Evolutionary conservation across 1,284 basidiomycete genomes (phyloP).

Genomic region (Fomitiporia mediterranea): DNA sequence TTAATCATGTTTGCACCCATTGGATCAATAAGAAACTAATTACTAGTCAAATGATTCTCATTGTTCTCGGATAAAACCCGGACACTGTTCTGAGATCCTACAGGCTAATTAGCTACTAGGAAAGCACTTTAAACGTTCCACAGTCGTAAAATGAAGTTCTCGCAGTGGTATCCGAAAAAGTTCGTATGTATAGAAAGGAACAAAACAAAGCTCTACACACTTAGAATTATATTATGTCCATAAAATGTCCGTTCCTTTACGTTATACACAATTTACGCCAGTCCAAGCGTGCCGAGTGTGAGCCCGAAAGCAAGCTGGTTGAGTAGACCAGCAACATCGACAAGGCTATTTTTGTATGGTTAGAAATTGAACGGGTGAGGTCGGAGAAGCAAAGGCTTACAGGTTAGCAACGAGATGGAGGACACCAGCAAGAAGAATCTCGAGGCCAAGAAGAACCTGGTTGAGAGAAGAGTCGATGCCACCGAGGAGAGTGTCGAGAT

Average conservation of each 20-base stretch:
- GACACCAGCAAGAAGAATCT: conserved; percentile 22
- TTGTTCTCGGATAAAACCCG: too few relatives aligned
- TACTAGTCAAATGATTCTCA: too few relatives aligned
- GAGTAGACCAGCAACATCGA: conserved; percentile 26
- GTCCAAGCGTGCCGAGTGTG: conserved; percentile 27
- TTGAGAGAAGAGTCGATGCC: conserved; percentile 21
- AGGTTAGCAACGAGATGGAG: conserved; percentile 22
- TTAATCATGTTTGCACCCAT: too few relatives aligned
- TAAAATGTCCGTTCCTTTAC: neutral
- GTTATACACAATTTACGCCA: conserved; percentile 11
- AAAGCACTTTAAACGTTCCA: too few relatives aligned
- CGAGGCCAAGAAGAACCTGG: conserved; percentile 21
- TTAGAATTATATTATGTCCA: neutral
- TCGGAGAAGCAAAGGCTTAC: neutral
- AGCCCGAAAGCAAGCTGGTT: conserved; percentile 25
- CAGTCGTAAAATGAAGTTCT: too few relatives aligned
- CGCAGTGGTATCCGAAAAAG: too few relatives aligned
- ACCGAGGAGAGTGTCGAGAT: conserved; percentile 17
- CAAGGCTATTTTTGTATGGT: conserved; percentile 20
- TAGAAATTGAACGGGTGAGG: neutral
- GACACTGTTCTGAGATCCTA: too few relatives aligned
- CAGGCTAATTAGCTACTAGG: too few relatives aligned
- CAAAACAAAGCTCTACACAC: neutral
- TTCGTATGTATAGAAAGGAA: neutral
- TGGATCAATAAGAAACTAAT: too few relatives aligned